Evolutionary conservation across 1,284 basidiomycete species (phyloP), one percentile per base, ranked within the genome.

Genomic region (Agroathelia rolfsii): DNA sequence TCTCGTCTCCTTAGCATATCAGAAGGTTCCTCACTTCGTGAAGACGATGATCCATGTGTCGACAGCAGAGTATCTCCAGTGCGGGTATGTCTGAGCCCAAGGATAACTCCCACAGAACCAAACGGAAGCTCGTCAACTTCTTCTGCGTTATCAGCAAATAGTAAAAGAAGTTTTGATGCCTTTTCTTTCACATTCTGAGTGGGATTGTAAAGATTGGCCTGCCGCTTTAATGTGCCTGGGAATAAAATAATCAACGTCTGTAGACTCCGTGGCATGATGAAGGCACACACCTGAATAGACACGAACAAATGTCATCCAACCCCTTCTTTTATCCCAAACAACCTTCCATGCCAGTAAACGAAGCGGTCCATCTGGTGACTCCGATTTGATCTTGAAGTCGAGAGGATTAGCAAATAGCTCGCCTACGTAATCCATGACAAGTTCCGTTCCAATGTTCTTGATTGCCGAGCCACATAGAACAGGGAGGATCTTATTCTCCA

Each of bases 241-340:
- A 22, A 17, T 17, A 17, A 22, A 34, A 18, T 6, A 17, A 33
- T 25, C 14, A 40, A 20, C 36, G 40, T 32, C 18, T 30, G 31
- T 32, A 25, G 32, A 19, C 25, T 13, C 15, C 12, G 18, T 6
- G 24, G 18, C 13, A 17, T 19, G 11, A 13, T 9, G 11, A 20
- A 27, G 23, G 13, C 2, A 47, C 61, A 42, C 51, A 78, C 87
- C 87, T 35, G 87, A 87, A 51, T 93, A 93, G 14, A 93, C 72
- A 15, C 88, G 68, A 21, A 93, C 78, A 49, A 89, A 93, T 1
- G 88, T 92, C 76, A 90, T 86, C 75, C 88, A 92, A 10, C 88
- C 88, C 42, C 69, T 72, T 39, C 72, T 72, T 41, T 76, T 78
- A 51, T 92, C 85, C 81, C 84, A 90, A 15, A 66, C 68, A 12